These are phyloP conservation scores for Pestalotiopsis sp. DNA, from an alignment of 2,329 filamentous ascomycete species.

Conservation along the genomic window DNA sequence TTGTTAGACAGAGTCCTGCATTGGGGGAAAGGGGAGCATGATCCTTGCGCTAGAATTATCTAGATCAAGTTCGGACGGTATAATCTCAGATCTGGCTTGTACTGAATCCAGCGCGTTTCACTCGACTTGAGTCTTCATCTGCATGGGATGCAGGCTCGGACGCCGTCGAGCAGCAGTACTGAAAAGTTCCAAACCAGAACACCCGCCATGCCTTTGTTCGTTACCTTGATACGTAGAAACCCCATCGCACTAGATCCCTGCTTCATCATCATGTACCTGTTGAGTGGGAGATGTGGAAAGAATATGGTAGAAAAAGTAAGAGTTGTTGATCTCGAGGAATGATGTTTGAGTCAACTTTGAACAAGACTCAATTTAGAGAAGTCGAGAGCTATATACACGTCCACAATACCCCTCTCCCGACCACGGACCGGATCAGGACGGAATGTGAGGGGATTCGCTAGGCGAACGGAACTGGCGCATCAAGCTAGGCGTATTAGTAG, in stretches of 20 bases:
- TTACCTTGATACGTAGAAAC: slow-evolving; percentile 12
- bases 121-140: neutral
- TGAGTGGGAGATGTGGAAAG: neutral
- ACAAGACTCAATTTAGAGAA: neutral
- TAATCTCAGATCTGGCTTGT: slow-evolving; percentile 63
- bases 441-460: neutral
- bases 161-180: neutral
- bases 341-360: neutral
- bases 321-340: neutral
- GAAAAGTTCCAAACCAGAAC: neutral
- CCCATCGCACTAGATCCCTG: neutral
- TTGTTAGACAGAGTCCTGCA: slow-evolving; percentile 1
- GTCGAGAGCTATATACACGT: neutral
- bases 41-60: slow-evolving; percentile 88
- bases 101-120: slow-evolving; percentile 18
- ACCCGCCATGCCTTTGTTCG: slow-evolving; percentile 7
- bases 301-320: neutral
- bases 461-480: neutral
- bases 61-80: slow-evolving; percentile 84
- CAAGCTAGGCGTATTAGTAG: neutral
- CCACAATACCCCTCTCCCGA: neutral
- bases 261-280: slow-evolving; percentile 1
- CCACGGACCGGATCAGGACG: neutral
- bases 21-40: slow-evolving; percentile 62
- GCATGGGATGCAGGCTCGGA: neutral